Evolutionary conservation across 306 rosid species (phyloP), one percentile per base, ranked within the genome.

Genomic region (Arachis stenosperma): DNA sequence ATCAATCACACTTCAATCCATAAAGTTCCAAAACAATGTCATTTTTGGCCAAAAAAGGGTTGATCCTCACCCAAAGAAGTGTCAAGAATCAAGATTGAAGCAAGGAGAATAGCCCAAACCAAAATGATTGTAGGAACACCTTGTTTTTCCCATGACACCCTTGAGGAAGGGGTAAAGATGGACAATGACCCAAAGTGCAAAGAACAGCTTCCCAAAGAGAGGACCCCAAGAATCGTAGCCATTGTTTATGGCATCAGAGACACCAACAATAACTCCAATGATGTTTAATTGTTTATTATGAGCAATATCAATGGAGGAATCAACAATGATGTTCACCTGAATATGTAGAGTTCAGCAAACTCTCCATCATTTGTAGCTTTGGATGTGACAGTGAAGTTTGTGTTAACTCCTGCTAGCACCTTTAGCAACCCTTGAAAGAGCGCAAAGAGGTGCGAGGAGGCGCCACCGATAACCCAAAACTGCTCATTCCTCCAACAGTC

Each of bases 401-500:
- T 93, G 82, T 78, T 82, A 17, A 93, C 93, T 29, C 98, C 97
- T 15, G 93, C 98, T 66, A 93, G 82, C 55, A 93, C 96, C 79
- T 90, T 88, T 8, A 93, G 98, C 84, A 90, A 79, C 53, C 98
- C 98, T 41, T 93, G 98, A 77, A 88, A 76, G 74, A 93, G 90
- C 2, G 98, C 98, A 27, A 87, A 93, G 44, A 93, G 77, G 69
- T 93, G 97, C 2, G 98, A 87, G 4, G 98, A 93, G 17, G 82
- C 89, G 36, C 97, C 97, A 4, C 98, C 98, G 14, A 90, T 93
- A 51, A 93, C 98, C 98, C 98, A 93, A 59, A 93, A 93, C 65
- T 93, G 98, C 70, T 93, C 98, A 36, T 93, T 93, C 70, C 97
- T 90, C 98, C 98, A 93, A 97, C 96, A 90, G 71, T 90, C 98